These are phyloP conservation scores for Hypoxylon lenormandii DNA, from an alignment of 495 filamentous ascomycete species.

Conservation along the genomic window DNA sequence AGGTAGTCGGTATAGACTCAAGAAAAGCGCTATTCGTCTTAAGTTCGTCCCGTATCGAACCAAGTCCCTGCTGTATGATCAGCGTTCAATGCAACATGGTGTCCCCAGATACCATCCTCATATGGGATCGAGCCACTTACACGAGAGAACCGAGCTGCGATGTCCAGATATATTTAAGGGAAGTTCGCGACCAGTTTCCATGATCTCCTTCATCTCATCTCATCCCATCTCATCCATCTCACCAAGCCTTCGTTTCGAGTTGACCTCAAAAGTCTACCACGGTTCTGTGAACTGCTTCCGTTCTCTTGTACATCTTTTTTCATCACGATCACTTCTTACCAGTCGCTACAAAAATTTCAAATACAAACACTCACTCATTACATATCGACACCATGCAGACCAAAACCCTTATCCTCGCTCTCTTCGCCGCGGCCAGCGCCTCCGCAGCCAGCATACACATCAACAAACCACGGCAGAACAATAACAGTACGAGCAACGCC, in stretches of 20 bases:
- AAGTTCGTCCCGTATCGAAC: not conserved
- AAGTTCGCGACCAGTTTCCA: not conserved
- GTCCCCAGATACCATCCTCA: not conserved
- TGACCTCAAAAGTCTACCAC: not conserved
- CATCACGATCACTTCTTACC: not conserved
- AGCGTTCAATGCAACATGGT: not conserved
- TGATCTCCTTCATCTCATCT: not conserved
- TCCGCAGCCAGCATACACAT: too few relatives aligned
- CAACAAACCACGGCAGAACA: too few relatives aligned
- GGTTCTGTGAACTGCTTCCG: not conserved
- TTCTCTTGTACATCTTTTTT: conserved; percentile 4
- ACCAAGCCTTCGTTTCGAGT: not conserved
- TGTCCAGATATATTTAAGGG: not conserved
- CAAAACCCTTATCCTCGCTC: conserved; percentile 14
- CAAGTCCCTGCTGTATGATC: conserved; percentile 1
- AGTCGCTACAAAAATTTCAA: not conserved
- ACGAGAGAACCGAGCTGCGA: not conserved
- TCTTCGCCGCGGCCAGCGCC: too few relatives aligned
- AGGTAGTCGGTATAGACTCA: not conserved
- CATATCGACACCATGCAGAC: not conserved
- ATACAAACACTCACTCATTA: not conserved
- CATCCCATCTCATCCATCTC: not conserved
- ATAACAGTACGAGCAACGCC: too few relatives aligned
- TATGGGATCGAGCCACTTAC: not conserved
- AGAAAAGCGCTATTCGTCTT: not conserved